Evolutionary conservation across 2,329 filamentous ascomycete genomes (phyloP), one percentile per base, ranked within the genome.

Genomic region (Alternaria tenuissima): DNA sequence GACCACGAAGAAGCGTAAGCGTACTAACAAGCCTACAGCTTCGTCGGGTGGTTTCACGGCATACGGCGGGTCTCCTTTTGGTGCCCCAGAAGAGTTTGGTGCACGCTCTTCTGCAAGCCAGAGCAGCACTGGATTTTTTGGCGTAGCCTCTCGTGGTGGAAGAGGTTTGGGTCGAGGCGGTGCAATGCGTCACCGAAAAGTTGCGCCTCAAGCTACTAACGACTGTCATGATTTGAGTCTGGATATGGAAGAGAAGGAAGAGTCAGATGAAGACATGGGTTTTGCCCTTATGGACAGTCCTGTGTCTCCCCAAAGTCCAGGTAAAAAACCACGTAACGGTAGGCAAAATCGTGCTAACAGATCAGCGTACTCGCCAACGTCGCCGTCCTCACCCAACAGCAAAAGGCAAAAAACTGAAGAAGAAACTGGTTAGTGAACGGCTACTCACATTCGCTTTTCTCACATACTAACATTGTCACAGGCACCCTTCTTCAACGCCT

Each of bases 401-500:
- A 48, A 48, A 18, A 48, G 18, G 18, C 18, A 22, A 12, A 34
- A 34, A 24, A 22, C 16, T 14, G 26, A 47, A 12, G 18, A 48
- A 34, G 30, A 48, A 20, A 34, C 18, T 4, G 46, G 39, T 41
- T 4, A 22, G 39, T 3, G 6, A 6, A 22, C 9, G 18, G 18
- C 9, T 22, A 11, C 18, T 22, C 18, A 41, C 9, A 6, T 14
- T 20, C 7, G 39, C 18, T 41, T 12, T 22, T 4, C 3, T 11
- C 18, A 7, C 5, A 8, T 28, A n/a, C 26, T 46, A 11, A 30
- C 43, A n/a, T 46, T 8, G 4, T 4, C 26, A 5, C 18, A 28
- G 44, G 28, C 14, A 24, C 42, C 28, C 52, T 59, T 9, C 39
- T 59, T 16, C 44, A 56, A 12, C 39, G 38, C 6, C 30, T 59